Evolutionary conservation across 1,139 yeast species (phyloP).

Genomic region (Pichia sp.): DNA sequence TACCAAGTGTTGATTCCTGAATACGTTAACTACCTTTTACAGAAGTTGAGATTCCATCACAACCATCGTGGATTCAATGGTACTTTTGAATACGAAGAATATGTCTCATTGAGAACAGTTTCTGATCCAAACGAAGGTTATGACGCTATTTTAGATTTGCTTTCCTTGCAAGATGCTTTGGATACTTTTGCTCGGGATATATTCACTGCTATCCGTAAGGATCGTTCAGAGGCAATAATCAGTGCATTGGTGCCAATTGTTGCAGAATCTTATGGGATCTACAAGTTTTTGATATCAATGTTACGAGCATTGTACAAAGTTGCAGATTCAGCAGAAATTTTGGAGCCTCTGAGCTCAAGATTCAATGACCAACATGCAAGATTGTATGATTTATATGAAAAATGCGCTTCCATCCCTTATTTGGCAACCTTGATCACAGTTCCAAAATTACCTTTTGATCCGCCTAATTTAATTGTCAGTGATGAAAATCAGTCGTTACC

Average conservation of each 20-base stretch:
- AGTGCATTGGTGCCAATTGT: conserved; percentile 87
- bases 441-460: conserved; percentile 63
- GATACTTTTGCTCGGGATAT: conserved; percentile 74
- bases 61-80: conserved; percentile 88
- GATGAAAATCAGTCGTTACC: conserved; percentile 30
- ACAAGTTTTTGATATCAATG: conserved; percentile 86
- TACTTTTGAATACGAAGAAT: conserved; percentile 92
- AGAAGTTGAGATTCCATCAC: conserved; percentile 76
- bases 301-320: conserved; percentile 66
- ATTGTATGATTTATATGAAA: conserved; percentile 80
- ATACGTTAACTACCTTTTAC: conserved; percentile 62
- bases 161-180: conserved; percentile 79
- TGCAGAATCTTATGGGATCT: conserved; percentile 90
- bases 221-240: conserved; percentile 68
- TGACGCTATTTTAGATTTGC: conserved; percentile 77
- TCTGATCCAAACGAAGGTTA: conserved; percentile 95
- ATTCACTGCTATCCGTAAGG: conserved; percentile 44
- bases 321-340: conserved; percentile 69
- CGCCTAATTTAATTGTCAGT: conserved; percentile 62
- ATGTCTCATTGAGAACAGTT: conserved; percentile 77
- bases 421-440: conserved; percentile 78
- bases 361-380: conserved; percentile 75
- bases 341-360: conserved; percentile 66
- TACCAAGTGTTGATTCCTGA: conserved; percentile 74
- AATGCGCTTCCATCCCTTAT: conserved; percentile 79